Percentiles rank a stretch among this genome's conserved stretches.
These are phyloP conservation scores for Penicillium canescens DNA, from an alignment of 495 filamentous ascomycete genomes.

Conservation along the genomic window DNA sequence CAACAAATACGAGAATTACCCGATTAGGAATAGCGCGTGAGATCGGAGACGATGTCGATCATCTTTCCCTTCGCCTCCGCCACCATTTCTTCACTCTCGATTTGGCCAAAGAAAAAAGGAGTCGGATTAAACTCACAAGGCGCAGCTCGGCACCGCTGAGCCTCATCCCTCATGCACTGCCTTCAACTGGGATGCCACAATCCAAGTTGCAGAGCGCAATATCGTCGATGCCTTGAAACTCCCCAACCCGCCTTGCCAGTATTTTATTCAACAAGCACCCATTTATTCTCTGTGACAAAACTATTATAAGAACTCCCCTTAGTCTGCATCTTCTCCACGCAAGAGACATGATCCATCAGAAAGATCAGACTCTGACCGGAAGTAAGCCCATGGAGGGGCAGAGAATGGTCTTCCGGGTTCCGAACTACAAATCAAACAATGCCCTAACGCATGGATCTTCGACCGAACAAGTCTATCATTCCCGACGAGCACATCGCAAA, in stretches of 20 bases:
- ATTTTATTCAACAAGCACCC: background rate
- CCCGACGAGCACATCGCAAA: constrained; percentile 41
- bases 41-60: constrained; percentile 7
- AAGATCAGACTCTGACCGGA: background rate
- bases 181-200: background rate
- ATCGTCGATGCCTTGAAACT: background rate
- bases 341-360: constrained; percentile 6
- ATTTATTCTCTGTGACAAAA: background rate
- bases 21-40: constrained; percentile 14
- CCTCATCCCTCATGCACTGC: background rate
- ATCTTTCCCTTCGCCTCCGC: background rate
- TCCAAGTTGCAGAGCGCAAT: background rate
- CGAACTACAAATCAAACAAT: constrained; percentile 17
- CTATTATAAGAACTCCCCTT: background rate
- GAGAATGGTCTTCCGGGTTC: constrained; percentile 27
- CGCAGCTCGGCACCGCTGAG: background rate
- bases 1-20: constrained; percentile 23
- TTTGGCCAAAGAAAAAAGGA: background rate
- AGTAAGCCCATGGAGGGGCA: constrained; percentile 24
- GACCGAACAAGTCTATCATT: constrained; percentile 25
- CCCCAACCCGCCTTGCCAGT: background rate
- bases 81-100: background rate
- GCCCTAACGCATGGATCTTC: constrained; percentile 3
- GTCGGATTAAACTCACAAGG: background rate
- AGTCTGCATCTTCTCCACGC: background rate